phyloP scores from a whole-genome alignment of 805 yeast genomes.

The Candida sanyiensis region DNA sequence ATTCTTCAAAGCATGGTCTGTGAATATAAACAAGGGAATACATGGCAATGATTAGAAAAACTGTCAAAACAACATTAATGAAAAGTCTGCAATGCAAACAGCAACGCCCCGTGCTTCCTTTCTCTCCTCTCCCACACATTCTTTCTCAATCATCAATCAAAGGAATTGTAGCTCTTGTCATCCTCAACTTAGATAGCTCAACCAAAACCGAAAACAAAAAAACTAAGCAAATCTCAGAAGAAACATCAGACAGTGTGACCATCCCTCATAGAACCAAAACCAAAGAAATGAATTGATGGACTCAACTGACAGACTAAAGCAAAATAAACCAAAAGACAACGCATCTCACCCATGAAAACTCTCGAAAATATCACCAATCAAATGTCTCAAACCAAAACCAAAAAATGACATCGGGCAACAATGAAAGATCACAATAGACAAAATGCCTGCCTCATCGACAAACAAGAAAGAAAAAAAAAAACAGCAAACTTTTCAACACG shows the following conservation, averaged over 20 bases:
- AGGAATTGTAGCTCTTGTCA: no score
- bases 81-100: not conserved
- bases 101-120: not conserved
- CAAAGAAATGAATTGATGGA: not conserved
- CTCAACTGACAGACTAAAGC: not conserved
- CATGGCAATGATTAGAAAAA: constrained; percentile 3
- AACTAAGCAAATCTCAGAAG: not conserved
- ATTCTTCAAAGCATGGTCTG: constrained; percentile 5
- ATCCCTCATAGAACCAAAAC: constrained; percentile 1
- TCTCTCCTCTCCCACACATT: not conserved
- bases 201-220: constrained; percentile 3
- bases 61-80: constrained; percentile 1
- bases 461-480: not conserved
- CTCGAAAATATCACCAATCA: not conserved
- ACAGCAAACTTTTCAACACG: not conserved
- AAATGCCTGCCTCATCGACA: no score
- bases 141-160: not conserved
- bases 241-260: not conserved
- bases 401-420: not conserved
- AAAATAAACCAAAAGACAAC: not conserved
- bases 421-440: not conserved
- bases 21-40: not conserved
- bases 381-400: not conserved
- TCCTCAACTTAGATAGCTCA: no score
- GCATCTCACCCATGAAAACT: not conserved